Evolutionary conservation across 352 stramenopile species (phyloP).

Genomic region (Globisporangium emineosum): DNA sequence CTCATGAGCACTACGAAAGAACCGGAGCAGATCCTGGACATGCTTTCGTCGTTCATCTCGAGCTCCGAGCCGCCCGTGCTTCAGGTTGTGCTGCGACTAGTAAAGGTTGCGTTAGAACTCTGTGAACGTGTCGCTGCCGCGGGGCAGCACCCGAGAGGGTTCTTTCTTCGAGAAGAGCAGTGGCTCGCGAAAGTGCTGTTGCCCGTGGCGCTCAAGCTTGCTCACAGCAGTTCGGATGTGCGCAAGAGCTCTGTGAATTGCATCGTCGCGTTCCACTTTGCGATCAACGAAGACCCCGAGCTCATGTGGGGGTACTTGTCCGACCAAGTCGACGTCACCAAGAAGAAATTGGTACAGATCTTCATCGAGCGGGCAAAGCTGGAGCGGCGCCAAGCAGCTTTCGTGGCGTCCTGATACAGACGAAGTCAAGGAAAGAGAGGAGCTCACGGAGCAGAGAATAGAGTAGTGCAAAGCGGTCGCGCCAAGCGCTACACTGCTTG

Average conservation of each 20-base stretch:
- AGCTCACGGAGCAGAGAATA: neutral
- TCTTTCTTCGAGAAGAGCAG: conserved; percentile 32
- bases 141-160: neutral
- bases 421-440: neutral
- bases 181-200: conserved; percentile 32
- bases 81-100: conserved; percentile 45
- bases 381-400: conserved; percentile 20
- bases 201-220: conserved; percentile 31
- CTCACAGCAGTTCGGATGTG: conserved; percentile 56
- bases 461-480: neutral
- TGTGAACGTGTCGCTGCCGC: conserved; percentile 24
- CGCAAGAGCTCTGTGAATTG: conserved; percentile 68
- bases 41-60: conserved; percentile 38
- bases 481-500: neutral
- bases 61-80: conserved; percentile 38
- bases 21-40: conserved; percentile 32
- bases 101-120: conserved; percentile 39
- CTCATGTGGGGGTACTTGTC: conserved; percentile 45
- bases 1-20: conserved; percentile 33
- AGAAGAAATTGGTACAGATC: conserved; percentile 62
- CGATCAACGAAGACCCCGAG: conserved; percentile 37
- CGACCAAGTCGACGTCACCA: conserved; percentile 46
- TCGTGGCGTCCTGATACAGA: conserved; percentile 7
- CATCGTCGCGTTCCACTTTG: conserved; percentile 65
- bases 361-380: conserved; percentile 69